Evolutionary conservation across 805 yeast species (phyloP).

Genomic region (Nematodospora valgi): DNA sequence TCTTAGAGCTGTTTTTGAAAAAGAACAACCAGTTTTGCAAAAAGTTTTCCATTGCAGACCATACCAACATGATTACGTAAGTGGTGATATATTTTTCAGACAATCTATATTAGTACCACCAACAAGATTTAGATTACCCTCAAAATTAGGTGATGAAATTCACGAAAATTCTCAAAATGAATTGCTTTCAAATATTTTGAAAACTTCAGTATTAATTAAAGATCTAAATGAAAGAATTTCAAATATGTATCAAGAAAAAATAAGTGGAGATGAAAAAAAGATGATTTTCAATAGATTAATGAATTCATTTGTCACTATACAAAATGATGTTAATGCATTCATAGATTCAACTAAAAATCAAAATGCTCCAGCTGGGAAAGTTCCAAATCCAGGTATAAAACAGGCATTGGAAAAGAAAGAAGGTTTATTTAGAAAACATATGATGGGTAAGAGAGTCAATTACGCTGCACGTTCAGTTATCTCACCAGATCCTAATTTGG

Average conservation of each 20-base stretch:
- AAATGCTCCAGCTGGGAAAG: conserved; percentile 60
- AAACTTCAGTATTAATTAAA: conserved; percentile 76
- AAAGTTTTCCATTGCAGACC: conserved; percentile 85
- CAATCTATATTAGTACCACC: conserved; percentile 92
- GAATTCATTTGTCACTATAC: conserved; percentile 93
- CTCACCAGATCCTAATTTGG: conserved; percentile 97
- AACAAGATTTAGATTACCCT: conserved; percentile 94
- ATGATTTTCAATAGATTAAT: conserved; percentile 81
- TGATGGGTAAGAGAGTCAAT: conserved; percentile 99
- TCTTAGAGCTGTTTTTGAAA: conserved; percentile 67
- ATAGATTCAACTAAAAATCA: conserved; percentile 90
- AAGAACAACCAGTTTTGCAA: conserved; percentile 66
- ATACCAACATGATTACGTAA: conserved; percentile 39
- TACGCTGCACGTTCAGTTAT: conserved; percentile 99
- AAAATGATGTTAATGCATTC: conserved; percentile 91
- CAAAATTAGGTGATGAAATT: conserved; percentile 92
- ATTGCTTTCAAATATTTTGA: conserved; percentile 72
- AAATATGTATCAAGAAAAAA: conserved; percentile 42
- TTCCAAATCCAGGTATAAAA: conserved; percentile 91
- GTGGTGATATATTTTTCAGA: conserved; percentile 85
- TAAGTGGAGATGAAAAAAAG: conserved; percentile 62
- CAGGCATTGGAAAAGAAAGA: conserved; percentile 98
- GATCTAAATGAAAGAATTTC: conserved; percentile 86
- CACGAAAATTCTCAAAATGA: conserved; percentile 95
- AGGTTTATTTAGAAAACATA: conserved; percentile 95